phyloP scores from a whole-genome alignment of 768 basidiomycete genomes.

The Suillus cothurnatus region DNA sequence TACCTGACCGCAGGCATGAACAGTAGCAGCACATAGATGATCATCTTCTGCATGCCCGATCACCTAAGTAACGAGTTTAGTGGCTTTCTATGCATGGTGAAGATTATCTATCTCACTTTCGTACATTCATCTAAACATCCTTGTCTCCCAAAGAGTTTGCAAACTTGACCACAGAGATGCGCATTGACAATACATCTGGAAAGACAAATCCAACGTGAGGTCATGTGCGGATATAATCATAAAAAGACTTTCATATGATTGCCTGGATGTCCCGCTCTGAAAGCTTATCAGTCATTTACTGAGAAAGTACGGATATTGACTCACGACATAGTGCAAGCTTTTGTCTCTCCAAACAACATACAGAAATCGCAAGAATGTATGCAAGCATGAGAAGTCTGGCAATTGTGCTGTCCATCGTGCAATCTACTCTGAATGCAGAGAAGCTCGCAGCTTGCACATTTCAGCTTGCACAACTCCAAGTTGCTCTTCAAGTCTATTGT shows the following conservation, averaged over 20 bases:
- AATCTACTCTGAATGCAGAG: neutral
- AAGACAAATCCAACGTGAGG: neutral
- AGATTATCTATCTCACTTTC: slow-evolving; percentile 39
- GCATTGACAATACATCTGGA: slow-evolving; percentile 52
- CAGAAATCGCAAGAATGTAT: slow-evolving; percentile 13
- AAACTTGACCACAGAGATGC: slow-evolving; percentile 57
- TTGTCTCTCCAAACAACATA: slow-evolving; percentile 33
- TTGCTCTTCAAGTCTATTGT: neutral
- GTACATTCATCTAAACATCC: slow-evolving; percentile 57
- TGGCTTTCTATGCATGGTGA: neutral
- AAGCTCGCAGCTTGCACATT: neutral
- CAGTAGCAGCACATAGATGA: slow-evolving; percentile 54
- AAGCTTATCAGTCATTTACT: neutral
- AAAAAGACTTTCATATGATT: slow-evolving; percentile 47
- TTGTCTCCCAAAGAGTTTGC: slow-evolving; percentile 44
- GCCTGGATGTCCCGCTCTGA: slow-evolving; percentile 60
- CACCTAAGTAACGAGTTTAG: slow-evolving; percentile 33
- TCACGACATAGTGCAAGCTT: slow-evolving; percentile 49
- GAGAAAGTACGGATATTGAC: slow-evolving; percentile 20
- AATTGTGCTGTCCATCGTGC: neutral
- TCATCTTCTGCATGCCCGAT: slow-evolving; percentile 48
- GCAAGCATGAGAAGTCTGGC: neutral
- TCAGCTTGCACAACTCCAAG: neutral
- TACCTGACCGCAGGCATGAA: slow-evolving; percentile 61
- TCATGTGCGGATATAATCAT: neutral